Base-by-base conservation (phyloP, 768 basidiomycete species). In the Gloeostereum incarnatum region DNA sequence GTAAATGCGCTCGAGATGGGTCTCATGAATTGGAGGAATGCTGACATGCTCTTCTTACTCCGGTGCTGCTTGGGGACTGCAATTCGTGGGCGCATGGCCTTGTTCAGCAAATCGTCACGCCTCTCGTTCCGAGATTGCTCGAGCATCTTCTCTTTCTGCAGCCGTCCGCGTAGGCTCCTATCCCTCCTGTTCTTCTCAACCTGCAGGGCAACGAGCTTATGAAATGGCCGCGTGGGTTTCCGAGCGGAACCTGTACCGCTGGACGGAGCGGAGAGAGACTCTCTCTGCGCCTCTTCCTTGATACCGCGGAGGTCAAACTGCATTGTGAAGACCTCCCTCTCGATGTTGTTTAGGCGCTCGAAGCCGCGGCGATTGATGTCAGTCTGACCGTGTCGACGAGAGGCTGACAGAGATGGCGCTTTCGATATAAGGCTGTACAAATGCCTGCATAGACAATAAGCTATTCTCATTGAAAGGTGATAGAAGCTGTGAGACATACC, bases 1-100 rank as follows among this genome's bases (percentile, higher is more conserved):
- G 77, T 77, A 51, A 90, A 90, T 2, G 88, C 88, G 43, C 77
- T 88, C 11, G 88, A 91, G 36, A 89, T 78, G 2, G 87, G 88
- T n/a, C 87, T 73, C 80, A 89, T 89, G 61, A 89, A 68, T 49
- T 78, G 81, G 60, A 89, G 71, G 57, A 90, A 82, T 4, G 83
- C 81, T 14, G 73, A 88, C 67, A 88, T 82, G 63, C 84, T 88
- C 60, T 87, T 85, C 71, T 89, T 89, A 58, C 81, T 77, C n/a
- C 84, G 71, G 44, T 86, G 83, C 40, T 81, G 80, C 57, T 87
- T 85, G 51, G 75, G 74, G n/a, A 59, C 63, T 3, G 67, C 54
- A 0, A 65, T 56, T 41, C 69, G 63, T 40, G 72, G 74, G 32
- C 76, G 70, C 81, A 89, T 86, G 2, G 82, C 82, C 50, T 72